A percentile compares a stretch with the other conserved stretches of the same genome.
phyloP scores from a whole-genome alignment of 108 stramenopile genomes.

The Nannochloropsis oceanica region DNA sequence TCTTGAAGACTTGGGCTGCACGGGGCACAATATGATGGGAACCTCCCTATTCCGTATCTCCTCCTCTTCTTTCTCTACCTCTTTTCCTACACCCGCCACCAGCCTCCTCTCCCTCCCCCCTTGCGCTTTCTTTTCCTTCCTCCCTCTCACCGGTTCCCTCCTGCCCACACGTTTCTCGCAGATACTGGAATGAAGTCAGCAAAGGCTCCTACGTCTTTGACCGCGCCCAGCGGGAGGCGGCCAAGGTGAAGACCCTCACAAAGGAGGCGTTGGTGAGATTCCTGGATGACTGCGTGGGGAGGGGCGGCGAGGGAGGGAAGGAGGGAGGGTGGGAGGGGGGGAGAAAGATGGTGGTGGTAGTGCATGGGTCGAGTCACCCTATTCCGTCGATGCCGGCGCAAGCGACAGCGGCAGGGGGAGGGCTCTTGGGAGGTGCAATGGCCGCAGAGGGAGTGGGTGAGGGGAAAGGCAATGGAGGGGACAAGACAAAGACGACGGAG shows the following conservation, averaged over 20 bases:
- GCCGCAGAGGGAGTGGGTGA: not conserved
- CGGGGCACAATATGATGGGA: too few relatives aligned
- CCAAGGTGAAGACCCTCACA: not conserved
- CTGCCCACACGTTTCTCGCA: too few relatives aligned
- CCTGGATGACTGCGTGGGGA: not conserved
- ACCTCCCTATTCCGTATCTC: too few relatives aligned
- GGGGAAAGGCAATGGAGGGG: not conserved
- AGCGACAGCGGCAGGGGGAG: not conserved
- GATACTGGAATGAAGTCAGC: conserved; percentile 6
- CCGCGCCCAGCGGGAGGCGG: not conserved
- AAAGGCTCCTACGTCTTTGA: conserved; percentile 1
- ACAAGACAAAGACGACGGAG: not conserved
- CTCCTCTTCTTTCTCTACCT: too few relatives aligned
- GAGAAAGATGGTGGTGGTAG: not conserved
- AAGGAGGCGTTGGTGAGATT: not conserved
- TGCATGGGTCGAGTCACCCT: not conserved
- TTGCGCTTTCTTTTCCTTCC: too few relatives aligned
- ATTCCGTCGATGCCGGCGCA: not conserved
- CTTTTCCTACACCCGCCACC: too few relatives aligned
- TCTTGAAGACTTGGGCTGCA: too few relatives aligned
- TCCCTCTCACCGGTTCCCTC: too few relatives aligned
- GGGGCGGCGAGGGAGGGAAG: not conserved
- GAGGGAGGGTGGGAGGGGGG: not conserved
- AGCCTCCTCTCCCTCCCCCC: too few relatives aligned
- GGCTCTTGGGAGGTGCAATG: not conserved